Conservation (phyloP, 2,329 filamentous ascomycete species). For the Ilyonectria robusta region DNA sequence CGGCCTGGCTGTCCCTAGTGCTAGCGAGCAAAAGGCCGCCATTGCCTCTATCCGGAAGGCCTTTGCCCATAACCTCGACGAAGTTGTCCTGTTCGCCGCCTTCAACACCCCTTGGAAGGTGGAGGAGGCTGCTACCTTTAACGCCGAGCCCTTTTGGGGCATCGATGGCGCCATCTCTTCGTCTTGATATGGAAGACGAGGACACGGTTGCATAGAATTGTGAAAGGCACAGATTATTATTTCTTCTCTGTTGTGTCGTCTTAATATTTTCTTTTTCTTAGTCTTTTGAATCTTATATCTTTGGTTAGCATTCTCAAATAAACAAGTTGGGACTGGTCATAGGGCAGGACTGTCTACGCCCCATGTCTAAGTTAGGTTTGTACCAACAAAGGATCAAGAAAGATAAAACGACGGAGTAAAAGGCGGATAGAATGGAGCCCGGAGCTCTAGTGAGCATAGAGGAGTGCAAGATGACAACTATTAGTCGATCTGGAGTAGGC, state of each 20-base stretch:
- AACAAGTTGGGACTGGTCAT: not conserved
- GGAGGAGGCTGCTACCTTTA: conserved; percentile 72
- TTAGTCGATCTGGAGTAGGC: not conserved
- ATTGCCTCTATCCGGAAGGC: conserved; percentile 73
- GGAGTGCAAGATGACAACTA: no score
- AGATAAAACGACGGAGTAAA: not conserved
- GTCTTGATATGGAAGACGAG: conserved; percentile 35
- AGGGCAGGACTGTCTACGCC: not conserved
- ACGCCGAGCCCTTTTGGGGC: conserved; percentile 85
- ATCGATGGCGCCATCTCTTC: conserved; percentile 57
- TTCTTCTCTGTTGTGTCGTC: not conserved
- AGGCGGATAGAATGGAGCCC: not conserved
- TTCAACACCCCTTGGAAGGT: conserved; percentile 87
- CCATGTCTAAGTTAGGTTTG: not conserved
- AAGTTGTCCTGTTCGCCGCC: conserved; percentile 82
- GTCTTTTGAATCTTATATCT: not conserved
- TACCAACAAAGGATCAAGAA: not conserved
- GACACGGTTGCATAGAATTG: not conserved
- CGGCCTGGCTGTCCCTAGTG: conserved; percentile 76
- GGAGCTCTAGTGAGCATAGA: not conserved
- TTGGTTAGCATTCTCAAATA: not conserved
- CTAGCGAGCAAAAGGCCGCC: conserved; percentile 76
- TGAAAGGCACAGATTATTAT: not conserved
- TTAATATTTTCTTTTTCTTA: not conserved
- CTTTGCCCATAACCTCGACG: conserved; percentile 65